Evolutionary conservation across 2,329 filamentous ascomycete species (phyloP), one percentile per base, ranked within the genome.

Genomic region (Pseudogymnoascus sp.): DNA sequence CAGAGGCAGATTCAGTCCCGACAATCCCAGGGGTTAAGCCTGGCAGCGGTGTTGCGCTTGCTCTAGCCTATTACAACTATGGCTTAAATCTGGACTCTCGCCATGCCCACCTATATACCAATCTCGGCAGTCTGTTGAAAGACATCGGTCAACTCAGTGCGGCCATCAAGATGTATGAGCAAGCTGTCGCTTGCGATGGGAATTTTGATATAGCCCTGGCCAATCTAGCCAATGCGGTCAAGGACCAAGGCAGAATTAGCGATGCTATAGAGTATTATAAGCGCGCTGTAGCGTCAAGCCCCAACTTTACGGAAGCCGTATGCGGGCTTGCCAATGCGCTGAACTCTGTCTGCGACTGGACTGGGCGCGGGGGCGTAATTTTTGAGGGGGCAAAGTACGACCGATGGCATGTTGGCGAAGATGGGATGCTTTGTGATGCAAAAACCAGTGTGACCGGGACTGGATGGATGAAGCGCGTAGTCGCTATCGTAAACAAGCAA

Each of bases 341-440:
- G 61, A 97, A 97, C 73, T 97, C 95, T 5, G 93, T 99, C 5
- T 99, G 95, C 73, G 90, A 93, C 71, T 99, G 95, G 95, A 84
- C 85, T 70, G 91, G 91, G 31, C 86, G 95, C 67, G 95, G 95
- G 65, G 95, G 95, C 1, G 88, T 96, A 53, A 81, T 90, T 25
- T 82, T 90, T n/a, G 82, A 87, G 62, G 81, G 80, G 61, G 91
- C 90, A 7, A 85, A 82, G 68, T 86, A 88, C 66, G 95, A 99
- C 74, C 86, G 91, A 42, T 97, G 95, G 90, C 95, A 99, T 74
- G 93, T 99, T 21, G 87, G 96, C 70, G 88, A 91, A 0, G 80
- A 85, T 38, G 93, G 93, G 10, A 90, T 91, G 83, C 84, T 97
- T 21, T 80, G 88, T 14, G 93, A 97, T 75, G 89, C 87, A 1